Evolutionary conservation across 352 stramenopile species (phyloP).

Genomic region (Globisporangium lucens): DNA sequence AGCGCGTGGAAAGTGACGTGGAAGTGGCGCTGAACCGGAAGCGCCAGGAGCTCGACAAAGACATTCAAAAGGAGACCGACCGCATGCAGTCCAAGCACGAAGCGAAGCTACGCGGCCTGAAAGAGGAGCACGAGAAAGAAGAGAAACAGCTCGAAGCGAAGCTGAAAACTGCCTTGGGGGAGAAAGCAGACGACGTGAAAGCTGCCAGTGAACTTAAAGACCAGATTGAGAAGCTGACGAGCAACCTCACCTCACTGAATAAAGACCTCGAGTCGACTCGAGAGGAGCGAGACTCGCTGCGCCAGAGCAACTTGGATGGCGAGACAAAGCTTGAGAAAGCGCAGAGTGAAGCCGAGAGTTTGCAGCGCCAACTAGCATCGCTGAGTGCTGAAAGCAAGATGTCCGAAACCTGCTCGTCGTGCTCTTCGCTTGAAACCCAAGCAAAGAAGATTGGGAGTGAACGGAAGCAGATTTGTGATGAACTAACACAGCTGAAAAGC

Average conservation of each 20-base stretch:
- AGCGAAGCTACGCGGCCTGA: slow-evolving; percentile 39
- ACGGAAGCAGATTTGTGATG: slow-evolving; percentile 8
- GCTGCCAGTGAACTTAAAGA: slow-evolving; percentile 26
- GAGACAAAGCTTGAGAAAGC: slow-evolving; percentile 5
- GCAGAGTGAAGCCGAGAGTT: background rate
- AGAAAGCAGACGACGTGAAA: slow-evolving; percentile 23
- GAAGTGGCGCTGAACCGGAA: slow-evolving; percentile 41
- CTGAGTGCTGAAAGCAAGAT: background rate
- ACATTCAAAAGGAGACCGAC: slow-evolving; percentile 42
- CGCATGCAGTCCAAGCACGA: slow-evolving; percentile 40
- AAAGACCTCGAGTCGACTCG: slow-evolving; percentile 17
- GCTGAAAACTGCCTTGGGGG: slow-evolving; percentile 26
- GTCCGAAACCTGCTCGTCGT: background rate
- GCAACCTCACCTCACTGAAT: slow-evolving; percentile 18
- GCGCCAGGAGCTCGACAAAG: slow-evolving; percentile 56
- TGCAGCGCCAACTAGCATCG: background rate
- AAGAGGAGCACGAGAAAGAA: slow-evolving; percentile 33
- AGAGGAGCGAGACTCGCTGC: background rate
- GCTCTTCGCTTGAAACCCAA: background rate
- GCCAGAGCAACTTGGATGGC: background rate
- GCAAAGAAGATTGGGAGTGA: background rate
- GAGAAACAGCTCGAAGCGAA: slow-evolving; percentile 31
- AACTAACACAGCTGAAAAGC: slow-evolving; percentile 23
- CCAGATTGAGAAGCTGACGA: slow-evolving; percentile 25
- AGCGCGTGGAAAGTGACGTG: slow-evolving; percentile 50